Evolutionary conservation across 108 stramenopile species (phyloP).

Genomic region (Skeletonema potamos): DNA sequence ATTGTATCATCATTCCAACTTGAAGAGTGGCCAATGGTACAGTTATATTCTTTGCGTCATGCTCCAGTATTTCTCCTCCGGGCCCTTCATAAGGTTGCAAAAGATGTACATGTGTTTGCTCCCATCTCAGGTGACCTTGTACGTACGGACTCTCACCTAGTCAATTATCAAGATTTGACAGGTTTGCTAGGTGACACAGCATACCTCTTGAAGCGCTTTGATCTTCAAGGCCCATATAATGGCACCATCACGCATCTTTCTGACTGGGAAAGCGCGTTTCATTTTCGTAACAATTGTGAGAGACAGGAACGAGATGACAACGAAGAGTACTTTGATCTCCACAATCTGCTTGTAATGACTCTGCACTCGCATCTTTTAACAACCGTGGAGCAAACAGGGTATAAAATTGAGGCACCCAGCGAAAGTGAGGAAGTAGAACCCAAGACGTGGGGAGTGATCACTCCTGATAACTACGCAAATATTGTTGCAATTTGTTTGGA

Average conservation of each 20-base stretch:
- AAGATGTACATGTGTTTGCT: not conserved
- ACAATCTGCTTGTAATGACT: slow-evolving; percentile 22
- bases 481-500: slow-evolving; percentile 48
- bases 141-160: not conserved
- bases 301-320: slow-evolving; percentile 14
- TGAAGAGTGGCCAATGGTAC: slow-evolving; percentile 20
- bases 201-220: slow-evolving; percentile 27
- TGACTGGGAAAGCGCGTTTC: slow-evolving; percentile 16
- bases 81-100: slow-evolving; percentile 8
- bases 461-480: slow-evolving; percentile 24
- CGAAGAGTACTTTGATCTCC: slow-evolving; percentile 14
- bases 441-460: not conserved
- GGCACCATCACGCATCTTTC: slow-evolving; percentile 37
- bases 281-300: slow-evolving; percentile 15
- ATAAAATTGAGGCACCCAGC: slow-evolving; percentile 6
- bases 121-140: not conserved
- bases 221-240: slow-evolving; percentile 39
- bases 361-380: slow-evolving; percentile 26
- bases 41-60: slow-evolving; percentile 27
- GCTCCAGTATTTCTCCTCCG: slow-evolving; percentile 23
- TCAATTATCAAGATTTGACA: slow-evolving; percentile 25
- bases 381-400: slow-evolving; percentile 22
- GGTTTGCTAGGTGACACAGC: slow-evolving; percentile 11
- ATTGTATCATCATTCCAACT: not conserved
- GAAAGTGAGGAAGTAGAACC: not conserved